phyloP scores from a whole-genome alignment of 306 rosid species.

The Glycine tomentella region DNA sequence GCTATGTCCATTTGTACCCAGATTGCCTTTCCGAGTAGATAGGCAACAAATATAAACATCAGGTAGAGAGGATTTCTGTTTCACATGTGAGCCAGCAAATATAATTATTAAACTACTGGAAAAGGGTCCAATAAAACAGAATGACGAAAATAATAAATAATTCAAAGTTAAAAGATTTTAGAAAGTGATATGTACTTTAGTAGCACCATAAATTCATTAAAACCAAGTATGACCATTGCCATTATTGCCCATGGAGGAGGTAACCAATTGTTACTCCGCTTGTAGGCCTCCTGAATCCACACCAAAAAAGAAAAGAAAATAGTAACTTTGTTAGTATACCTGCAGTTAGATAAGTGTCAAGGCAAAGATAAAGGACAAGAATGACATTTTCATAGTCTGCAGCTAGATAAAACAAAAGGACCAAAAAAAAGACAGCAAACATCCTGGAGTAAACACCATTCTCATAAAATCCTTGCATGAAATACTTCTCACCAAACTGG shows the following conservation, averaged over 20 bases:
- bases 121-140: constrained; percentile 8
- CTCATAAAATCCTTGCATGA: no score
- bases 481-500: no score
- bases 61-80: constrained; percentile 90
- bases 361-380: constrained; percentile 20
- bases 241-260: constrained; percentile 97
- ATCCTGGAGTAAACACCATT: no score
- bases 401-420: background rate
- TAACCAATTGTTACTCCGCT: constrained; percentile 79
- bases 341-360: background rate
- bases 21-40: constrained; percentile 70
- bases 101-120: constrained; percentile 31
- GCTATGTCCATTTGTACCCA: constrained; percentile 85
- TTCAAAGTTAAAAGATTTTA: background rate
- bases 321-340: constrained; percentile 22
- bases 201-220: constrained; percentile 81
- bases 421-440: no score
- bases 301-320: constrained; percentile 5
- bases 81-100: constrained; percentile 39
- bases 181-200: constrained; percentile 63
- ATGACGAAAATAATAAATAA: constrained; percentile 5
- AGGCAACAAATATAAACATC: constrained; percentile 65
- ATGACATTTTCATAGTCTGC: constrained; percentile 14
- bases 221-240: constrained; percentile 80
- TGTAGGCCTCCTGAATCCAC: constrained; percentile 81